A percentile compares a stretch with the other conserved stretches of the same genome.
Evolutionary conservation across 768 basidiomycete species (phyloP).

Genomic region (Calvatia gigantea): DNA sequence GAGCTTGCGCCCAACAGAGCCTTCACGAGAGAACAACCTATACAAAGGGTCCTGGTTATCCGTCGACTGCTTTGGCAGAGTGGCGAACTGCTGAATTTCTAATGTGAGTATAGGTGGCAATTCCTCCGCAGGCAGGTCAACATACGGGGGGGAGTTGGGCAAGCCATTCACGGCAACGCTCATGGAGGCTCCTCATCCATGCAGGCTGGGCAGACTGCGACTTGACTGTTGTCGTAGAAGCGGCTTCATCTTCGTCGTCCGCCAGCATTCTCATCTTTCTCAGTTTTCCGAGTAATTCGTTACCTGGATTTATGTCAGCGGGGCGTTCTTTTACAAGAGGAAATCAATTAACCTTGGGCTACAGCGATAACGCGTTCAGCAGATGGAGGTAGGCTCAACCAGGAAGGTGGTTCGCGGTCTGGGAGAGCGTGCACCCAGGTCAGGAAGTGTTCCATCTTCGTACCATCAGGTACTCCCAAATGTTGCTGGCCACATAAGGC

Average conservation of each 20-base stretch:
- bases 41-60: constrained; percentile 84
- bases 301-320: constrained; percentile 45
- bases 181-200: constrained; percentile 89
- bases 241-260: constrained; percentile 85
- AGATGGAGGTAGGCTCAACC: constrained; percentile 90
- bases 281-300: constrained; percentile 78
- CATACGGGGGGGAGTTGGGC: constrained; percentile 69
- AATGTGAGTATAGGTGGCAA: constrained; percentile 1
- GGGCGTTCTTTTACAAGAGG: not conserved
- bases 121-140: constrained; percentile 2
- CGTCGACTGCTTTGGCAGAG: constrained; percentile 56
- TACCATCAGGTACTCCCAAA: constrained; percentile 83
- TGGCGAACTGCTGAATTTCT: constrained; percentile 54
- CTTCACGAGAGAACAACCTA: constrained; percentile 87
- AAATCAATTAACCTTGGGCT: constrained; percentile 70
- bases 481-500: constrained; percentile 47
- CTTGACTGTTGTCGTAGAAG: constrained; percentile 48
- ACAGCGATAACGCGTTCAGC: constrained; percentile 91
- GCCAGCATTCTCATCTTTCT: constrained; percentile 89
- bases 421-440: constrained; percentile 87
- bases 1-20: constrained; percentile 73
- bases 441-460: constrained; percentile 87
- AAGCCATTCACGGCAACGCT: constrained; percentile 85
- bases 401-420: constrained; percentile 90
- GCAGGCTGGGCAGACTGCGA: constrained; percentile 72